phyloP scores from a whole-genome alignment of 345 rosid genomes.

The Salix purpurea region DNA sequence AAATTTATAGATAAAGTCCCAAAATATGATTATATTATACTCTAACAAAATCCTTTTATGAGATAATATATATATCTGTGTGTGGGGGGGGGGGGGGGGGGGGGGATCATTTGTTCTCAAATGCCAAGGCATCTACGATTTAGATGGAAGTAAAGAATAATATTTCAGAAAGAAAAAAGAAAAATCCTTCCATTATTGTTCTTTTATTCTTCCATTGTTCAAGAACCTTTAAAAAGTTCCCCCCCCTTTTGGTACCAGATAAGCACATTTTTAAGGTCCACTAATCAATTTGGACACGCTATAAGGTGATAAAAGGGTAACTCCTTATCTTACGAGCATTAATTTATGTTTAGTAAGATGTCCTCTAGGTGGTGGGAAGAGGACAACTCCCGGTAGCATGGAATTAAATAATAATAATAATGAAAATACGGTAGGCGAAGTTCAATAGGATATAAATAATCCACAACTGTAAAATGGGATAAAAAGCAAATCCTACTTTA shows the following conservation, averaged over 20 bases:
- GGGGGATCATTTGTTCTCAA: too few relatives aligned
- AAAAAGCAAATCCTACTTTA: background rate
- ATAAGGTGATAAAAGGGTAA: background rate
- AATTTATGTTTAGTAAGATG: background rate
- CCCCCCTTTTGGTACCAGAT: background rate
- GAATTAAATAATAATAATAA: too few relatives aligned
- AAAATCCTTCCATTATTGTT: background rate
- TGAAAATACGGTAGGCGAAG: too few relatives aligned
- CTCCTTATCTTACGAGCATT: background rate
- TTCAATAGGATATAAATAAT: background rate
- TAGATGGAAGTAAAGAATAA: background rate
- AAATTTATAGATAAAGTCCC: too few relatives aligned
- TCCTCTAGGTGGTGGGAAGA: background rate
- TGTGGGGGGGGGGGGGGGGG: too few relatives aligned
- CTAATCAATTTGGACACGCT: background rate
- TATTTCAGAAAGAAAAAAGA: background rate
- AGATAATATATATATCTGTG: background rate
- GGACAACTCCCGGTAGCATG: background rate
- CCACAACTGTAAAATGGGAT: background rate
- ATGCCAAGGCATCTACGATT: background rate
- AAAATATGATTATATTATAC: too few relatives aligned
- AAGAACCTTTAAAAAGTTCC: background rate
- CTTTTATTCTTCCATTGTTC: background rate
- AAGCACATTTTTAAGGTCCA: background rate
- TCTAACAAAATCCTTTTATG: background rate